Conservation (phyloP, 1,139 yeast genomes). For the Nakaseomyces uthaithaninus region DNA sequence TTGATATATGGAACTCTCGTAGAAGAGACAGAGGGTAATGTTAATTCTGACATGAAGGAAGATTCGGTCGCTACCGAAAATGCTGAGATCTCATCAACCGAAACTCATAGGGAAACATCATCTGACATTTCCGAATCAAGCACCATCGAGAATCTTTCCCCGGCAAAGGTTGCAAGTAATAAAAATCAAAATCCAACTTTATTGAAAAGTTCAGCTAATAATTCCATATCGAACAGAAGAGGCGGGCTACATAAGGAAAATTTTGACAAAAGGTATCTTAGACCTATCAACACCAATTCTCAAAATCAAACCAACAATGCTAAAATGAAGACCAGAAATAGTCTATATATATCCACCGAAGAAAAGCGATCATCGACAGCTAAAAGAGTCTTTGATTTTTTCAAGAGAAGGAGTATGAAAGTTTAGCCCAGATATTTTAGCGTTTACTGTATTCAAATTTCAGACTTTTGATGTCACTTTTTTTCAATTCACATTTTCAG, state of each 20-base stretch:
- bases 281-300: not conserved
- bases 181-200: not conserved
- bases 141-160: not conserved
- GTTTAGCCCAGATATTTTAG: slow-evolving; percentile 11
- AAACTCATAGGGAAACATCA: slow-evolving; percentile 2
- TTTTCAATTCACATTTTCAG: too few relatives aligned
- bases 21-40: slow-evolving; percentile 13
- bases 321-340: not conserved
- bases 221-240: not conserved
- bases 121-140: not conserved
- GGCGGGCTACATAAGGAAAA: not conserved
- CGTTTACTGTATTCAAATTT: not conserved
- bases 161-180: not conserved
- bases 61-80: not conserved
- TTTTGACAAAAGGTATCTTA: slow-evolving; percentile 2
- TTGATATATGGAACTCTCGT: slow-evolving; percentile 15
- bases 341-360: not conserved
- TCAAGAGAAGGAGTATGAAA: slow-evolving; percentile 62
- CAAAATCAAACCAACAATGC: not conserved
- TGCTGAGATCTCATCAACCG: not conserved
- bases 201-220: not conserved
- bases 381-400: slow-evolving; percentile 70
- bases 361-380: slow-evolving; percentile 50
- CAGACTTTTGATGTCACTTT: too few relatives aligned
- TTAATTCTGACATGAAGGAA: not conserved